A percentile compares a stretch with the other conserved stretches of the same genome.
Conservation (phyloP, 306 rosid genomes). For the Sicyos baderoa region DNA sequence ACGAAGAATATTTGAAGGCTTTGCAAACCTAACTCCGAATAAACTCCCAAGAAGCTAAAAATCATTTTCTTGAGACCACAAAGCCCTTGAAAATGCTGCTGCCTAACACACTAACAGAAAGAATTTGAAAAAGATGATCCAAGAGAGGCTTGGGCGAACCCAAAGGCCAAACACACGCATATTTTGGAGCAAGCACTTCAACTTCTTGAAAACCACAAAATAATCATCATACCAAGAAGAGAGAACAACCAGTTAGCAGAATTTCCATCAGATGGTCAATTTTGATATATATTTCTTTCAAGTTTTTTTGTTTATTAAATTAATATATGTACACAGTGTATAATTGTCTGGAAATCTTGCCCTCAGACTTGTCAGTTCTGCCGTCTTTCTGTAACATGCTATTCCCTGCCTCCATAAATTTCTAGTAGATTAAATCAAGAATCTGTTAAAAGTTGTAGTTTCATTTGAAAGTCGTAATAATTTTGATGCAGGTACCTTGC, state of each 20-base stretch:
- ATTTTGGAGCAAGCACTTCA: background rate
- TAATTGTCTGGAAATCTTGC: background rate
- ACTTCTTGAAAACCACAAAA: background rate
- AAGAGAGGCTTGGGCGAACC: background rate
- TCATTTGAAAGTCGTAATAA: background rate
- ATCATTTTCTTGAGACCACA: background rate
- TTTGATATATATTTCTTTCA: conserved; percentile 3
- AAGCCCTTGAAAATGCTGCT: background rate
- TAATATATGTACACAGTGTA: background rate
- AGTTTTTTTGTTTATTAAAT: background rate
- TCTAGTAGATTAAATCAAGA: background rate
- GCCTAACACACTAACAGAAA: background rate
- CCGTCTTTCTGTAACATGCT: background rate
- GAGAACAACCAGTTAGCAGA: background rate
- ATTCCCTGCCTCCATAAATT: conserved; percentile 1
- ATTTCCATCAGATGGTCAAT: background rate
- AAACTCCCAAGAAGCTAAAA: background rate
- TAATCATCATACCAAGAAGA: background rate
- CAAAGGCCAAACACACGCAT: background rate
- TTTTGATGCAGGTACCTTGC: conserved; percentile 72
- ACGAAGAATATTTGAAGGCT: background rate
- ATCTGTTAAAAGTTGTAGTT: conserved; percentile 4
- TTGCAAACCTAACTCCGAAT: background rate
- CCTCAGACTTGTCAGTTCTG: background rate
- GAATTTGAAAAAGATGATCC: background rate